Base-by-base conservation (phyloP, 106 monocot species). In the Apostasia shenzhenica region DNA sequence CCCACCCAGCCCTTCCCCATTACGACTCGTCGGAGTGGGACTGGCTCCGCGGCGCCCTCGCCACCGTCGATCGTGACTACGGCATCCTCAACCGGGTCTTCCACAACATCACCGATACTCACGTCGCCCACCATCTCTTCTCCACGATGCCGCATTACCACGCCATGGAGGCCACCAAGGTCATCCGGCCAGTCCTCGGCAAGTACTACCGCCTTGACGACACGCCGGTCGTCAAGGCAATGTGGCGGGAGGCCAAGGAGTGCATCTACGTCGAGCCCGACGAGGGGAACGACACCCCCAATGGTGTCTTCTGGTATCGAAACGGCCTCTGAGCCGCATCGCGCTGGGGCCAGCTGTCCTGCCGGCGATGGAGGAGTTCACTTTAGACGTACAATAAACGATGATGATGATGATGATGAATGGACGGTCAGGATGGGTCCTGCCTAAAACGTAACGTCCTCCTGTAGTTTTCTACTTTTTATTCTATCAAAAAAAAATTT, bases 121-220 rank as follows among this genome's bases (percentile, higher is more conserved):
- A 89, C 56, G 89, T 89, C 0, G 73, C 80, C 3, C 90, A 90
- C 80, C 86, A 86, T 61, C 76, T 91, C 61, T 91, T 91, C 86
- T 81, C 90, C 14, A 84, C 81, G 10, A 86, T 91, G 80, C 90
- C 90, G 11, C 90, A 90, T 51, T 90, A 91, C 77, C 86, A 91
- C 46, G 91, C 91, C 7, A 63, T 77, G 84, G 91, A 91, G 76
- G 91, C 91, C 0, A 87, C 91, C 13, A 73, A 74, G 58, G 91
- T 86, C 2, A 84, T 91, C 79, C 68, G 72, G 74, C 90, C 86
- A 39, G 49, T 91, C 14, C 81, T 91, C 7, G 78, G 81, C 1
- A 81, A 87, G 40, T 91, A 91, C 75, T 86, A 91, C 71, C 74
- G 56, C 14, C 72, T 79, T 55, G 91, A 91, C 47, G 49, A 13